Evolutionary conservation across 2,329 filamentous ascomycete species (phyloP).

Genomic region (Exutisphaerella laricina): DNA sequence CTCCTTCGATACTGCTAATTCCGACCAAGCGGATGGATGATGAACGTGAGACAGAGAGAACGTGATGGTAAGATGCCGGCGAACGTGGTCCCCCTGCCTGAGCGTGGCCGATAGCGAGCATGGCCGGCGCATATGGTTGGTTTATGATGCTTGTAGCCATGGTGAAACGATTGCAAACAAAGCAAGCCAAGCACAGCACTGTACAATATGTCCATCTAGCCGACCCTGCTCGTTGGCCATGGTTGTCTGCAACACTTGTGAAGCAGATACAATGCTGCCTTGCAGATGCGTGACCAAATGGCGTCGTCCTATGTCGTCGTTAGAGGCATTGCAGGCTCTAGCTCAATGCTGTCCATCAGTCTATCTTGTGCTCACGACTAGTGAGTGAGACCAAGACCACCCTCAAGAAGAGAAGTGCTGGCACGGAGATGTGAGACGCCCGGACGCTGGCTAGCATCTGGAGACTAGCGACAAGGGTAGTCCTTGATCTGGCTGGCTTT

Average conservation of each 20-base stretch:
- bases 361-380: background rate
- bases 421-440: background rate
- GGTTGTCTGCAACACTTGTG: too few relatives aligned
- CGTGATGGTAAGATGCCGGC: constrained; percentile 14
- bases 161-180: constrained; percentile 14
- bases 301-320: too few relatives aligned
- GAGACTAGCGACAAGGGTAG: too few relatives aligned
- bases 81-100: constrained; percentile 14
- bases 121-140: constrained; percentile 9
- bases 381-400: background rate
- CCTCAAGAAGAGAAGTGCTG: background rate
- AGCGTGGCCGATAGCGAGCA: constrained; percentile 8
- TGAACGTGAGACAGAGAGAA: constrained; percentile 16
- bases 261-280: too few relatives aligned
- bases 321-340: too few relatives aligned
- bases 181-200: constrained; percentile 11
- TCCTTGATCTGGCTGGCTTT: too few relatives aligned
- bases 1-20: constrained; percentile 2
- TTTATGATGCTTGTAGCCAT: constrained; percentile 11
- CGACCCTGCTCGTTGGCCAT: background rate
- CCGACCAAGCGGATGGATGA: constrained; percentile 10
- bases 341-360: too few relatives aligned
- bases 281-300: too few relatives aligned
- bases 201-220: background rate
- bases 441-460: too few relatives aligned